Evolutionary conservation across 495 filamentous ascomycete genomes (phyloP), one percentile per base, ranked within the genome.

Genomic region (Annulohypoxylon bovei): DNA sequence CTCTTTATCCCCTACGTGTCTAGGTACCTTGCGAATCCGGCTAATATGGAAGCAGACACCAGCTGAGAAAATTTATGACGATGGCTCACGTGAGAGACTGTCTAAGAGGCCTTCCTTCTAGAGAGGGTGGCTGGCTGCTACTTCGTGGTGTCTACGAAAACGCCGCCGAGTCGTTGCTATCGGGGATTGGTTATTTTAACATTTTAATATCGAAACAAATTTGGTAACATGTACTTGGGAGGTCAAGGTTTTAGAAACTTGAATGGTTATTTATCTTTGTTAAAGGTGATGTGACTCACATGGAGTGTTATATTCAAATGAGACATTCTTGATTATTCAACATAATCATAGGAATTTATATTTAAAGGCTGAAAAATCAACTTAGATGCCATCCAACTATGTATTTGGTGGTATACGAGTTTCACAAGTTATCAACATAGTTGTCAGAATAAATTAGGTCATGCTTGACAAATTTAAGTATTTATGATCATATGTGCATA

Each of bases 1-100:
- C 6, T 57, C 5, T 44, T 28, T 32, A 46, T 5, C 6, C 20
- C 27, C 37, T 56, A 4, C 1, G 12, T 23, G 11, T 23, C 0
- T 42, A 23, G 11, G 0, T 28, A 18, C 28, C 1, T 44, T 16
- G 20, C 14, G 20, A 40, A 42, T 2, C 32, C 4, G 6, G 46
- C 63, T 71, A 7, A 71, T 22, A 16, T 12, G 6, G 25, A 18
- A 59, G 28, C 25, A 72, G 69, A 59, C 6, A 9, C 69, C 69
- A n/a, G 33, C 37, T 0, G 64, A 72, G 54, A 72, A 56, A 40
- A 27, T 67, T 12, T 72, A 60, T 16, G 63, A 64, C 33, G 63
- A 67, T 47, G 69, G 69, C 35, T 63, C 64, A 25, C 64, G 50
- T 28, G 58, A 64, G 53, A 56, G 20, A 39, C 9, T 56, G 11